Evolutionary conservation across 2,329 filamentous ascomycete species (phyloP), one percentile per base, ranked within the genome.

Genomic region (Beauveria scarabaeidicola): DNA sequence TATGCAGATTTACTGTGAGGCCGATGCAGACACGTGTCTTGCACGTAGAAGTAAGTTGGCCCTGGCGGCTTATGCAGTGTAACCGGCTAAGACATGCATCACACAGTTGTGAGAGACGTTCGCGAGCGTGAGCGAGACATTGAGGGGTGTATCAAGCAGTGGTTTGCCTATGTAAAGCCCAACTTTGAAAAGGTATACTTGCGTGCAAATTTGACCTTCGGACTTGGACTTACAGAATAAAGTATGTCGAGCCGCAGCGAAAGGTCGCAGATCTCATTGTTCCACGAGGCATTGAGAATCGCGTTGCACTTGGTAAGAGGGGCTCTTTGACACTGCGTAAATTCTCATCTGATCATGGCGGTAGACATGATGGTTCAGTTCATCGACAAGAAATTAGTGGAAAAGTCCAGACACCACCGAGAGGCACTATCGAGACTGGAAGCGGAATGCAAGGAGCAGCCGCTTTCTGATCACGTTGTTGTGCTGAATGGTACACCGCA

Each of bases 101-200:
- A 51, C 29, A 1, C 63, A 91, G 88, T 95, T 65, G 77, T 91
- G 41, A 88, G 94, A 68, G 94, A 99, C 74, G 90, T 97, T 23
- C 85, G 85, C 66, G 90, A 96, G 67, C 86, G 94, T 68, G 93
- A 90, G 3, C 84, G 94, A 69, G 93, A 96, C 68, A 89, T 97
- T 60, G 89, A 97, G 70, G 94, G 94, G 44, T 93, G 92, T 68
- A 92, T 99, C 72, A 97, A 97, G 74, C 94, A 99, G 72, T 99
- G 94, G 94, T 97, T 97, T 71, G 78, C 77, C 11, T 99, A 89
- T 70, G 94, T 99, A 47, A 99, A 99, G 74, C 94, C 94, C 3
- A 97, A 97, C 69, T 97, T 95, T 68, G 89, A 93, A 72, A 90
- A 88, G 74, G 81, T 81, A 69, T 59, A 67, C n/a, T 46, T 25